A percentile compares a stretch with the other conserved stretches of the same genome.
Evolutionary conservation across 192 early-diverging fungal species (phyloP).

Genomic region (Coemansia sp.): DNA sequence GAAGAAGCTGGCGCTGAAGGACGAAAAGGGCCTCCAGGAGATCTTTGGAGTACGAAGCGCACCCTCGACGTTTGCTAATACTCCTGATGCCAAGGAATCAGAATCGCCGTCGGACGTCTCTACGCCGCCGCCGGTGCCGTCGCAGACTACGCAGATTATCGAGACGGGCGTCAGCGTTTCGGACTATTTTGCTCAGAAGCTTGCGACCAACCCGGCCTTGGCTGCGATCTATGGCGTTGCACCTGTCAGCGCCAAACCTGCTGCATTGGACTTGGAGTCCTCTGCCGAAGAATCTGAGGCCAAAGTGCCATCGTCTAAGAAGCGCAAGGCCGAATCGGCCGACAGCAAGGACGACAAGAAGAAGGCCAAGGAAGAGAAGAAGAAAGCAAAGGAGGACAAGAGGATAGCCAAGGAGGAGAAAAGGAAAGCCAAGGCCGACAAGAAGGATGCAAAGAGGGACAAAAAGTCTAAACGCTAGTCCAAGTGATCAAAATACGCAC

Average conservation of each 20-base stretch:
- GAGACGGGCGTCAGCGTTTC: conserved; percentile 27
- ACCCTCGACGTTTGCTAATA: conserved; percentile 11
- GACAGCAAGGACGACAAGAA: conserved; percentile 41
- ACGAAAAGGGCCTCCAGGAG: conserved; percentile 49
- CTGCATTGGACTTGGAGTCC: background rate
- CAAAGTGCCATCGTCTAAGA: conserved; percentile 16
- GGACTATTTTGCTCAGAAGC: conserved; percentile 50
- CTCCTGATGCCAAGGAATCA: conserved; percentile 14
- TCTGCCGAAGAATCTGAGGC: conserved; percentile 16
- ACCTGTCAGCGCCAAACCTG: background rate
- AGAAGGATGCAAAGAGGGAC: conserved; percentile 35
- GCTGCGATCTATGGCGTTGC: conserved; percentile 32
- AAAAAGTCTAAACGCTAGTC: conserved; percentile 44
- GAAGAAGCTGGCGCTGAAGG: conserved; percentile 46
- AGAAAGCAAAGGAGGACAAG: conserved; percentile 20
- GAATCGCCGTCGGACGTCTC: conserved; percentile 2
- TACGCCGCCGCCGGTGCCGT: background rate
- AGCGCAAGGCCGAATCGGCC: conserved; percentile 34
- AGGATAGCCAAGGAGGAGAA: conserved; percentile 14
- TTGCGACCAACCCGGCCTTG: conserved; percentile 35
- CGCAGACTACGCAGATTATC: conserved; percentile 9
- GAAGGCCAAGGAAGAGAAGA: conserved; percentile 27
- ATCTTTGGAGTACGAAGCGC: conserved; percentile 41
- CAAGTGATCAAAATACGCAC: background rate
- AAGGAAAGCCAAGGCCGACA: conserved; percentile 25